Evolutionary conservation across 345 rosid genomes (phyloP), one percentile per base, ranked within the genome.

Genomic region (Sisymbrium irio): DNA sequence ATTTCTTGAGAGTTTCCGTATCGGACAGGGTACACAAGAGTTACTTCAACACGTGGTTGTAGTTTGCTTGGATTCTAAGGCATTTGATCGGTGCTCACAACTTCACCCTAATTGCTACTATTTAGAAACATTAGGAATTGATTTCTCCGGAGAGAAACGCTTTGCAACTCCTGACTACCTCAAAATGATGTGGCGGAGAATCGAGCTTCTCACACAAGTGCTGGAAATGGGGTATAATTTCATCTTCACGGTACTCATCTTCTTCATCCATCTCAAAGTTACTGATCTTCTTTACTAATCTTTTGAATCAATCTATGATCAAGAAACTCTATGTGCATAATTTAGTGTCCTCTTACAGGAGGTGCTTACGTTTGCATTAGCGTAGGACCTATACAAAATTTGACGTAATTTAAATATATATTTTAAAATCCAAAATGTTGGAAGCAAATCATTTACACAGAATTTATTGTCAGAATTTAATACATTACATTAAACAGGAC

Each of bases 171-270:
- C 80, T 14, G 80, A 41, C 53, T 88, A 88, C 80, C 63, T 86
- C 35, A 70, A 83, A 37, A 88, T 88, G 93, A 88, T 90, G 93
- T 90, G 96, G 96, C 77, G 75, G 8, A 71, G 93, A 25, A 86
- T 88, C 65, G 77, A 82, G 4, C 82, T 90, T 36, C 61, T 90
- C 4, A 59, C 76, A 25, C 27, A 71, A 15, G 70, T 90, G 40
- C 87, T 90, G 18, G 51, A 78, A 57, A 66, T 82, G 83, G 96
- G 91, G 19, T 90, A 72, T 79, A 77, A 73, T 75, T 84, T 90
- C 77, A 77, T 88, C 36, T 86, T 87, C 78, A 86, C 96, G 89
- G 92, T 86, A 83, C 62, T 71, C 25, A 60, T 42, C 69, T 59
- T 68, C 22, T 7, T 37, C 68, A 13, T 13, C 40, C 30, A 11